phyloP scores from a whole-genome alignment of 768 basidiomycete species.

The Psilocybe sp. region DNA sequence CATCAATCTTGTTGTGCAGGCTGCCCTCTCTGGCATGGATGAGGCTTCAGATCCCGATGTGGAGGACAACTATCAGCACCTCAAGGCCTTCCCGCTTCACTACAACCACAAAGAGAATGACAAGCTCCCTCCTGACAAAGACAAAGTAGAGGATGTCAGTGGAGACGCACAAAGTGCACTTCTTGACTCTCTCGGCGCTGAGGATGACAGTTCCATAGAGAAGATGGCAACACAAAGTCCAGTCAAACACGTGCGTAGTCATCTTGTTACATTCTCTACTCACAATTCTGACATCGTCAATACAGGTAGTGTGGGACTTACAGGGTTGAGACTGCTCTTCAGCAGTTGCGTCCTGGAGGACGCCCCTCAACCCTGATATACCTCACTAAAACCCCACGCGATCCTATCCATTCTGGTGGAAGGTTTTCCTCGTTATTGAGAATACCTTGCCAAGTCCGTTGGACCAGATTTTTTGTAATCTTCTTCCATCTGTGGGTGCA shows the following conservation, averaged over 20 bases:
- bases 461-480: neutral
- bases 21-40: constrained; percentile 19
- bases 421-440: neutral
- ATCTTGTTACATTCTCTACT: too few species aligned
- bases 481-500: constrained; percentile 2
- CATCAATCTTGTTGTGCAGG: constrained; percentile 35
- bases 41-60: constrained; percentile 26
- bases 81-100: constrained; percentile 28
- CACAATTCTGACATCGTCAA: too few species aligned
- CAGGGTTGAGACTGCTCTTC: too few species aligned
- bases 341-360: too few species aligned
- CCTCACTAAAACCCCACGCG: neutral
- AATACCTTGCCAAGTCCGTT: constrained; percentile 1
- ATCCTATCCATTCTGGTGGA: neutral
- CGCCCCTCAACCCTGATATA: too few species aligned
- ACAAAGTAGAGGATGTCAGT: too few species aligned
- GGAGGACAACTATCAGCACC: constrained; percentile 22
- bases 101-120: constrained; percentile 24
- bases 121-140: constrained; percentile 12
- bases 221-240: too few species aligned
- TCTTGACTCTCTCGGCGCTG: too few species aligned
- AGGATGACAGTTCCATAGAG: too few species aligned
- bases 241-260: constrained; percentile 9
- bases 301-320: too few species aligned
- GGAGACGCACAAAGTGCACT: too few species aligned